Evolutionary conservation across 306 rosid genomes (phyloP).

Genomic region (Dryas octopetala): DNA sequence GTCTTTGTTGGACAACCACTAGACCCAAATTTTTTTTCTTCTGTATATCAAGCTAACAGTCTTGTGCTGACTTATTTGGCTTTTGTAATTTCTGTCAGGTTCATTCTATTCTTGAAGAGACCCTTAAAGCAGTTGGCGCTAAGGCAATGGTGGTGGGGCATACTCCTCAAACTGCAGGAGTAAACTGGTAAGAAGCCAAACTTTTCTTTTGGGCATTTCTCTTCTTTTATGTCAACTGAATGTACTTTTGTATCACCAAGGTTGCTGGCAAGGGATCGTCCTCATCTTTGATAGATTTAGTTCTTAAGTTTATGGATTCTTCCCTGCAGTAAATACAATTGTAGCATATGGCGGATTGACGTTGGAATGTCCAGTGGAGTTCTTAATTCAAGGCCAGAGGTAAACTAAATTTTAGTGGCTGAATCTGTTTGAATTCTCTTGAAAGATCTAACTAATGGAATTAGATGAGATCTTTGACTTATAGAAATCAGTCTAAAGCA

Average conservation of each 20-base stretch:
- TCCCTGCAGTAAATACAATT: slow-evolving; percentile 69
- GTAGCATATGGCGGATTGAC: slow-evolving; percentile 96
- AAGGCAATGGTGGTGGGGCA: slow-evolving; percentile 98
- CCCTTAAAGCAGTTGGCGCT: slow-evolving; percentile 79
- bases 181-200: slow-evolving; percentile 58
- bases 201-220: not conserved
- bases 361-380: slow-evolving; percentile 99
- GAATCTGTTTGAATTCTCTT: not conserved
- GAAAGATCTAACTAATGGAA: not conserved
- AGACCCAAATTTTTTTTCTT: too few species aligned
- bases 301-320: slow-evolving; percentile 11
- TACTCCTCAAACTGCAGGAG: slow-evolving; percentile 90
- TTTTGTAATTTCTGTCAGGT: slow-evolving; percentile 48
- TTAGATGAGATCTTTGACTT: slow-evolving; percentile 1
- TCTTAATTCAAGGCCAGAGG: slow-evolving; percentile 93
- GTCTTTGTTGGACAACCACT: too few species aligned
- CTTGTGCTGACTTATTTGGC: slow-evolving; percentile 18
- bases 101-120: slow-evolving; percentile 68
- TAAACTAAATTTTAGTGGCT: slow-evolving; percentile 23
- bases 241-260: not conserved
- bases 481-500: not conserved
- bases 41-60: not conserved
- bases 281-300: not conserved
- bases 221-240: not conserved
- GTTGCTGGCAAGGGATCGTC: not conserved